Conservation (phyloP, 768 basidiomycete genomes). For the Thelephora ganbajun region DNA sequence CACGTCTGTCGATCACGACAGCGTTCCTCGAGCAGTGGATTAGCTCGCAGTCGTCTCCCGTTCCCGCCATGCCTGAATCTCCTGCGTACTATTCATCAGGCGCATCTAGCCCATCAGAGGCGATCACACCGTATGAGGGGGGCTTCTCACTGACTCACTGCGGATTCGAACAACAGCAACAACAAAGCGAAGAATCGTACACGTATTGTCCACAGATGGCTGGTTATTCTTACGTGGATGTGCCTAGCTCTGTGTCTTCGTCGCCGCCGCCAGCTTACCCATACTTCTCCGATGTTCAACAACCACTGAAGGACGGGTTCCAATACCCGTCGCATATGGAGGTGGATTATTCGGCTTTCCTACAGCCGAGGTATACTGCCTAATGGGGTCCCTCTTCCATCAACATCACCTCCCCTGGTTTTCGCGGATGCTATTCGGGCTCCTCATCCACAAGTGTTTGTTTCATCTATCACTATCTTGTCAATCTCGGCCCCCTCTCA, state of each 20-base stretch:
- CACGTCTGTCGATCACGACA: not conserved
- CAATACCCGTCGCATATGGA: too few species aligned
- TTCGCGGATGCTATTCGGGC: too few species aligned
- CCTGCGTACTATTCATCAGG: not conserved
- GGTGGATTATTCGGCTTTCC: too few species aligned
- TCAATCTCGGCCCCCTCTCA: too few species aligned
- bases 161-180: not conserved
- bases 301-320: too few species aligned
- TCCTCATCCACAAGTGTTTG: too few species aligned
- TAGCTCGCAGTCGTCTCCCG: not conserved
- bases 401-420: too few species aligned
- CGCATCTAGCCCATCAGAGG: not conserved
- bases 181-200: not conserved
- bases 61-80: not conserved
- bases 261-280: not conserved
- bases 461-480: too few species aligned
- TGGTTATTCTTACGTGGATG: not conserved
- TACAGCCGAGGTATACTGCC: too few species aligned
- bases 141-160: not conserved
- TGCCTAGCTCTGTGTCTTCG: not conserved
- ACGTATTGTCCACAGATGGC: not conserved
- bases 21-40: not conserved
- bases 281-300: not conserved
- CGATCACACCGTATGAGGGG: not conserved
- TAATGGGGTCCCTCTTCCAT: too few species aligned